Evolutionary conservation across 2,329 filamentous ascomycete species (phyloP), one percentile per base, ranked within the genome.

Genomic region (Elsinoe necatrix): DNA sequence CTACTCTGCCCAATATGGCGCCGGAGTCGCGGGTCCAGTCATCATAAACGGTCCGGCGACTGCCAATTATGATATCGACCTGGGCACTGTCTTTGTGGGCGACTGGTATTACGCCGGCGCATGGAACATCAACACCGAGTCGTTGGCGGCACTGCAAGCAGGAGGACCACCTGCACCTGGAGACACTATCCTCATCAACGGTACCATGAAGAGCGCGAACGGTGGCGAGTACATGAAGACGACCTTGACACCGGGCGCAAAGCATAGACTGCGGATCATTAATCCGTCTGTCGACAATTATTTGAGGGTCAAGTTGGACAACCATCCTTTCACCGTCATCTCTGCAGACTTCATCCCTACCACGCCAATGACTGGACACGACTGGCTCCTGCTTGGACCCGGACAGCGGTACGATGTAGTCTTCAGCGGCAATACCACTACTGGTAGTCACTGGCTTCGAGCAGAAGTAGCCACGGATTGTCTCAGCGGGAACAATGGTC

Each of bases 381-480:
- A 64, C 18, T 71, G 67, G 59, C 27, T 75, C 1, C 62, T 73
- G 21, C 60, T 76, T 5, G 71, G 64, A 7, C 73, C 75, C 31
- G 73, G 69, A 8, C 74, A 77, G 60, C 69, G 74, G 3, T 75
- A 76, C 67, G 74, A 77, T 51, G 73, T 76, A 5, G 65, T 77
- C 56, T 70, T 77, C 63, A 70, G 64, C 18, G 72, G 73, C 41
- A 74, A 75, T 58, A 72, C 75, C 60, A 67, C 72, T 2, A 63
- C 65, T 1, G 71, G 66, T 34, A 73, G 66, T 59, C 76, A 75
- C 62, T 77, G 74, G 74, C 72, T 76, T 63, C 68, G 73, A 3
- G 72, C 73, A 1, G 65, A 69, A 4, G 62, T 67, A 7, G 73
- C 70, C n/a, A 57, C 55, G 2, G 67, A 62, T n/a, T 74, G 72